Evolutionary conservation across 2,329 filamentous ascomycete genomes (phyloP), one percentile per base, ranked within the genome.

Genomic region (Tolypocladium ophioglossoides): DNA sequence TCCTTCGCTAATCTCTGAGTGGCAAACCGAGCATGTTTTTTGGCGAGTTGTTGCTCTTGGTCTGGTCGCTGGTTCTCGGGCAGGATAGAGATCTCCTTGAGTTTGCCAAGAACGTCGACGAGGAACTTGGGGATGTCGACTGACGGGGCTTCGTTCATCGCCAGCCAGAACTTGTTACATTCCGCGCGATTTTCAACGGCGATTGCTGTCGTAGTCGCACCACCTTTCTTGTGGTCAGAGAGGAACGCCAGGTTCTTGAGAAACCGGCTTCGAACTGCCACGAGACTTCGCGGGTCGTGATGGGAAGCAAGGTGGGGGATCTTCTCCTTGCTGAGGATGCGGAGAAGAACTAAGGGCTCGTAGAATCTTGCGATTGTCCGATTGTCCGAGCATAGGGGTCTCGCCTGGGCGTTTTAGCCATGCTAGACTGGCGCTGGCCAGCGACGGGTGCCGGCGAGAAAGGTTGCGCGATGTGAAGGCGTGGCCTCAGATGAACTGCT

Each of bases 151-250:
- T 35, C 14, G 54, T 78, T 79, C 1, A 68, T 69, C 3, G 76
- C 70, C 9, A 78, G 51, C 71, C 74, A 78, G 40, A 76, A 75
- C 2, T 67, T 62, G 51, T 67, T 68, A n/a, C 59, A 57, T 0
- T 67, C 54, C 1, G 59, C 39, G 0, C 46, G 55, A 0, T 70
- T 62, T 55, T 78, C 68, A 1, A 77, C 58, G 0, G 67, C 74
- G 30, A 79, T 69, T 0, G 77, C 69, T 0, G 76, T 72, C n/a
- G 70, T 72, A 0, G 70, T 70, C 2, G 64, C 58, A 2, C 76
- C 77, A 0, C 76, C 76, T 56, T 76, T 78, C 0, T 64, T 57
- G 50, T 70, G 70, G 53, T 78, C 76, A 56, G 74, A 77, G 8
- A 79, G 58, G 58, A 72, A 76, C 10, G 73, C 66, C 1, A 78